Conservation (phyloP, 495 filamentous ascomycete genomes). For the Penicillium verhagenii region DNA sequence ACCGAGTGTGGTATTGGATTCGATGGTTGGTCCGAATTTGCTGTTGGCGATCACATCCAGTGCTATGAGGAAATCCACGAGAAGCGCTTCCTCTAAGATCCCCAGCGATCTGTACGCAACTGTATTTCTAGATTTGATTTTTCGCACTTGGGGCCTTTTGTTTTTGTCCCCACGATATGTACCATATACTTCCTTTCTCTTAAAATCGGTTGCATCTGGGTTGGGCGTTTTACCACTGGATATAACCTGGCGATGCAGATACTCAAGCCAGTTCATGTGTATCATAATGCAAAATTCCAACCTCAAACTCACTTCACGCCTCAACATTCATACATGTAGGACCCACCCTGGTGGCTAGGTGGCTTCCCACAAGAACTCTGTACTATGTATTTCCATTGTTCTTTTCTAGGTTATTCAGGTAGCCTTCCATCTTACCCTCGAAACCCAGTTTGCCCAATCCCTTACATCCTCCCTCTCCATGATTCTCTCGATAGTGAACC, state of each 20-base stretch:
- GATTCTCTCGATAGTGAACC: constrained; percentile 68
- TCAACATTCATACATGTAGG: background rate
- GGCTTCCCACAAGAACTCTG: too few species aligned
- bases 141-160: background rate
- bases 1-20: constrained; percentile 91
- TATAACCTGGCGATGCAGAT: constrained; percentile 8
- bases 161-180: constrained; percentile 11
- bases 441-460: constrained; percentile 68
- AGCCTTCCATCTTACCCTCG: constrained; percentile 63
- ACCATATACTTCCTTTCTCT: constrained; percentile 12
- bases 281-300: constrained; percentile 5
- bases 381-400: too few species aligned
- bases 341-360: too few species aligned
- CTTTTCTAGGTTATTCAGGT: too few species aligned
- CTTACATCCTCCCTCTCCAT: constrained; percentile 69
- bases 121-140: constrained; percentile 21
- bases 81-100: constrained; percentile 54
- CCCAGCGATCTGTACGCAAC: background rate
- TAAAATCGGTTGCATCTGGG: constrained; percentile 2
- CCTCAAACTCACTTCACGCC: background rate
- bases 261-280: constrained; percentile 2
- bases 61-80: constrained; percentile 76
- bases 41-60: constrained; percentile 81
- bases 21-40: constrained; percentile 71
- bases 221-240: constrained; percentile 16